These are phyloP conservation scores for Carex cristatella DNA, from an alignment of 176 grass and related monocot genomes.

Conservation along the genomic window DNA sequence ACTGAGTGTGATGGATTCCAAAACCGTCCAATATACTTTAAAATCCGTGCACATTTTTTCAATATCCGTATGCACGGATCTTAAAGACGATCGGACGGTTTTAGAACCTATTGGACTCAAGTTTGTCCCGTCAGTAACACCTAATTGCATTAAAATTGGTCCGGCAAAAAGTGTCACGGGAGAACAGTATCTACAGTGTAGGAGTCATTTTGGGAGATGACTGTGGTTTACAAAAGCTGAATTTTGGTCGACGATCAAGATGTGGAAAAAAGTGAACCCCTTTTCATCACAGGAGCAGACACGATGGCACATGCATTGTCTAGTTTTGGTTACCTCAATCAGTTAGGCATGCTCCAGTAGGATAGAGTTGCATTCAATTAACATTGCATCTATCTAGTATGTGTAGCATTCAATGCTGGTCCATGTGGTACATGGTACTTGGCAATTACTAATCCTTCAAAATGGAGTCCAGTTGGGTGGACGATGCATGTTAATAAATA, in stretches of 20 bases:
- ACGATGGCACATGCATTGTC: slow-evolving; percentile 17
- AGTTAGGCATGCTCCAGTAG: slow-evolving; percentile 9
- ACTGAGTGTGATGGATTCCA: no score
- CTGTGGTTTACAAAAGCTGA: slow-evolving; percentile 17
- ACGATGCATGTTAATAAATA: neutral
- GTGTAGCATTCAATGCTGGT: slow-evolving; percentile 10
- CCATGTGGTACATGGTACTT: neutral
- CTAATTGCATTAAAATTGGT: neutral
- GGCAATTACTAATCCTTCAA: neutral
- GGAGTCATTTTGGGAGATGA: slow-evolving; percentile 12
- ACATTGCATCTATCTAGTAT: neutral
- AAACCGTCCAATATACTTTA: no score
- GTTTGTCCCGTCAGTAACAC: neutral
- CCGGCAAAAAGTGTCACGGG: neutral
- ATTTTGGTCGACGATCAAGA: slow-evolving; percentile 5
- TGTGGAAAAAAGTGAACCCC: neutral
- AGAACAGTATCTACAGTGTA: neutral
- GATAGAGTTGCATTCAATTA: slow-evolving; percentile 15
- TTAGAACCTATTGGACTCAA: no score
- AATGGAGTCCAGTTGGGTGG: neutral
- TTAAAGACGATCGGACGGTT: no score
- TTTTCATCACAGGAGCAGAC: neutral
- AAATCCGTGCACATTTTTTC: no score
- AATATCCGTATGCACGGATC: no score
- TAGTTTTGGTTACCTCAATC: neutral